These are phyloP conservation scores for Leccinum subrobustum DNA, from an alignment of 1,284 basidiomycete genomes.

Conservation along the genomic window DNA sequence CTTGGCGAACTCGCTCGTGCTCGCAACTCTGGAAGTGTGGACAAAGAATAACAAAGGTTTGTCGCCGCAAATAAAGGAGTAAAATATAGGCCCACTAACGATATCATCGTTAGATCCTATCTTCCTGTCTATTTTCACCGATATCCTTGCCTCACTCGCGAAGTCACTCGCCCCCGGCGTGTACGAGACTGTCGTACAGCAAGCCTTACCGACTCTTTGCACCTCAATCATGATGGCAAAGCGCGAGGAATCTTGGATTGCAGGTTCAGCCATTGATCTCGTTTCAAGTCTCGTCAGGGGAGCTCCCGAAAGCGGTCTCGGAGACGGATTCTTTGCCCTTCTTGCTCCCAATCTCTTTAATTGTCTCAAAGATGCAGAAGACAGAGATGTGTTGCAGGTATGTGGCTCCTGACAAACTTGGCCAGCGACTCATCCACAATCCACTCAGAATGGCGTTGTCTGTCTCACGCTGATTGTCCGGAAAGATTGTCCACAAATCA, in stretches of 20 bases:
- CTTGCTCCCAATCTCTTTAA: slow-evolving; percentile 76
- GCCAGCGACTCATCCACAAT: slow-evolving; percentile 4
- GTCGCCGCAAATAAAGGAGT: not conserved
- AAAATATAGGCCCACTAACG: slow-evolving; percentile 1
- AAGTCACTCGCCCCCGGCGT: slow-evolving; percentile 55
- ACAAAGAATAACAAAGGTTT: slow-evolving; percentile 79
- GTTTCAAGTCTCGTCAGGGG: slow-evolving; percentile 70
- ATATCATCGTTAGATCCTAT: slow-evolving; percentile 69
- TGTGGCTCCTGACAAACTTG: slow-evolving; percentile 14
- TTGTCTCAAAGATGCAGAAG: slow-evolving; percentile 66
- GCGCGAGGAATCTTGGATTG: slow-evolving; percentile 67
- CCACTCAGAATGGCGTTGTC: slow-evolving; percentile 70
- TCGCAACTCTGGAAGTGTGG: slow-evolving; percentile 77
- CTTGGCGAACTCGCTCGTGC: slow-evolving; percentile 62
- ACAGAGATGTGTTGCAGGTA: slow-evolving; percentile 84
- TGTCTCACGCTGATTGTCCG: slow-evolving; percentile 84
- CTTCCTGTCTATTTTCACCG: slow-evolving; percentile 82
- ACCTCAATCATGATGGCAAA: slow-evolving; percentile 59
- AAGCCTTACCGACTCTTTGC: slow-evolving; percentile 72
- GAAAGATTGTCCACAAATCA: slow-evolving; percentile 81
- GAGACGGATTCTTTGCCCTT: slow-evolving; percentile 72
- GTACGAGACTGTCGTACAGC: slow-evolving; percentile 71
- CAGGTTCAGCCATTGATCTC: slow-evolving; percentile 80
- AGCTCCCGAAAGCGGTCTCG: slow-evolving; percentile 63
- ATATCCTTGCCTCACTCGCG: slow-evolving; percentile 75